Evolutionary conservation across 805 yeast genomes (phyloP), one percentile per base, ranked within the genome.

Genomic region (Yamadazyma tumulicola): DNA sequence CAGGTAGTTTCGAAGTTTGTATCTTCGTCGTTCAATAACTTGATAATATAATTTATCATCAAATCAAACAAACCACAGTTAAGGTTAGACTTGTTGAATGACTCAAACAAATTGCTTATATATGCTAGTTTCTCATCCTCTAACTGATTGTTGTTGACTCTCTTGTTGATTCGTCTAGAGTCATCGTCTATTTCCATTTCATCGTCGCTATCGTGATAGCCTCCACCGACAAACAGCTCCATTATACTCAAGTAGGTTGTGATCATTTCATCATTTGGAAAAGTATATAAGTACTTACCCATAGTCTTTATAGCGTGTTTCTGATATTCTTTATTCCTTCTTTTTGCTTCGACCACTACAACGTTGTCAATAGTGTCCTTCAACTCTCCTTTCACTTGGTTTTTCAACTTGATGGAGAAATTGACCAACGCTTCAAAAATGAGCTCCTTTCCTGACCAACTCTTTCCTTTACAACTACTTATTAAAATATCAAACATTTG

Each of bases 391-490:
- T 31, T 7, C 24, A 79, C 45, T 28, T 52, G 62, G 0, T 45
- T 47, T 30, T 65, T 57, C 6, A 77, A 67, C 39, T 75, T 76
- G 12, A 64, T 49, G 0, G 81, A 51, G 20, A 84, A 65, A 1
- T 75, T 58, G 0, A 85, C 82, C 35, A 89, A 60, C 0, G 96
- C 85, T 23, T 76, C 77, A 13, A 87, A 62, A 1, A 93, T 72
- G 19, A 68, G 57, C 46, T 88, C 96, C 49, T 91, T 91, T 5
- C 97, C 97, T 11, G 71, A 69, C 93, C 96, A 91, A 7, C 91
- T 74, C 40, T 94, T 75, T 1, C 96, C 96, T 36, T 70, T 66
- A 36, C 79, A 68, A 0, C 94, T 77, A 19, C 69, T 70, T 12
- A 84, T 52, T 29, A 86, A 61, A 5, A 78, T 61, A 0, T 63